A percentile compares a stretch with the other conserved stretches of the same genome.
Conservation (phyloP, 129 eudicot species). For the Pulicaria dysenterica region DNA sequence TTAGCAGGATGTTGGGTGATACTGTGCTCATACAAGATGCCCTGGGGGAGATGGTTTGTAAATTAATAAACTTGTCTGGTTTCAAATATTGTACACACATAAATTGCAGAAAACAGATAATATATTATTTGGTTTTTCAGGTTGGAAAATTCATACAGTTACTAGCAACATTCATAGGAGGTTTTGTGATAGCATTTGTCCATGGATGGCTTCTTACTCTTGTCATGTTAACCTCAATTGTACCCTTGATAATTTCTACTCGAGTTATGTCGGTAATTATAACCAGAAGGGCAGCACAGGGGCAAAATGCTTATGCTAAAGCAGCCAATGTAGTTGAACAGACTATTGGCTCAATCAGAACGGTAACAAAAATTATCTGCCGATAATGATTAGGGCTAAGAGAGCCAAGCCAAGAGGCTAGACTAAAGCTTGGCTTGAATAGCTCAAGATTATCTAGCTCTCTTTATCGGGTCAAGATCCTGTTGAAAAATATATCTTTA, state of each 20-base stretch:
- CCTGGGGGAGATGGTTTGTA: conserved; percentile 81
- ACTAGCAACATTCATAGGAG: conserved; percentile 72
- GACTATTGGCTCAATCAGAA: conserved; percentile 85
- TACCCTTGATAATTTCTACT: conserved; percentile 61
- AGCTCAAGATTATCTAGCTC: too few relatives aligned
- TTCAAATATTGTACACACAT: not conserved
- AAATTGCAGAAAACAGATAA: not conserved
- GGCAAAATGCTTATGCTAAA: conserved; percentile 79
- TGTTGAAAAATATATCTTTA: too few relatives aligned
- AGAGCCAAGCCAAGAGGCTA: too few relatives aligned
- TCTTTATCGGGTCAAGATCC: too few relatives aligned
- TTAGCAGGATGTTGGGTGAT: too few relatives aligned
- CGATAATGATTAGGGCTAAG: too few relatives aligned
- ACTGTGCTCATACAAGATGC: conserved; percentile 87
- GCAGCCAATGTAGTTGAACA: conserved; percentile 81
- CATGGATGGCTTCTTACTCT: conserved; percentile 89
- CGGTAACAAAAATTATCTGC: conserved; percentile 57
- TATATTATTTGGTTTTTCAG: conserved; percentile 32
- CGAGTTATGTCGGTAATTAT: conserved; percentile 48
- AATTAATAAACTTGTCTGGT: not conserved
- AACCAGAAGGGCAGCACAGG: conserved; percentile 61
- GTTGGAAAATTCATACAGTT: conserved; percentile 79
- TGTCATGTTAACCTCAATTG: conserved; percentile 66
- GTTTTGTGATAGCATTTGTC: conserved; percentile 63
- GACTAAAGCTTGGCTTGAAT: too few relatives aligned